Conservation (phyloP, 192 early-diverging fungal genomes). For the Backusella morwellensis region DNA sequence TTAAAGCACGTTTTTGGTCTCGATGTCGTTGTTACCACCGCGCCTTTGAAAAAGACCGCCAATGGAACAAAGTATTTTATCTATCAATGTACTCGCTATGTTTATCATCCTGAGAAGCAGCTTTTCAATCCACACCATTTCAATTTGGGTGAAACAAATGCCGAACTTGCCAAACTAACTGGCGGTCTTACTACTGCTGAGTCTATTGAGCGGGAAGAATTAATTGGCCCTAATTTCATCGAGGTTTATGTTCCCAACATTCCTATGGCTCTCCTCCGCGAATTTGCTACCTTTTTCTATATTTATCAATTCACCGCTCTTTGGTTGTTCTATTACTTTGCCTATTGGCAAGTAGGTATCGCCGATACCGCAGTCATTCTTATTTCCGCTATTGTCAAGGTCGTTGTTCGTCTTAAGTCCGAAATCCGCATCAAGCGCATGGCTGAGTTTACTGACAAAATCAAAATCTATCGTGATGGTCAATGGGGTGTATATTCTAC, state of each 20-base stretch:
- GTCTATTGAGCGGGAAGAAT: conserved; percentile 50
- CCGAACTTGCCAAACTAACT: conserved; percentile 32
- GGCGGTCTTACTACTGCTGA: conserved; percentile 52
- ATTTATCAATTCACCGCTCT: conserved; percentile 55
- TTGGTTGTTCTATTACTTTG: conserved; percentile 53
- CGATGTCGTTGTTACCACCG: conserved; percentile 42
- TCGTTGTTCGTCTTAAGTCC: conserved; percentile 47
- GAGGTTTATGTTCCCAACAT: conserved; percentile 60
- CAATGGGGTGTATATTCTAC: conserved; percentile 50
- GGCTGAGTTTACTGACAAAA: conserved; percentile 53
- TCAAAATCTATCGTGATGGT: conserved; percentile 54
- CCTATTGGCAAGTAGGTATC: conserved; percentile 55
- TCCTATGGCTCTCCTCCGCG: conserved; percentile 50
- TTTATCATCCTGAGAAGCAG: conserved; percentile 52
- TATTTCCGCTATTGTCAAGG: conserved; percentile 49
- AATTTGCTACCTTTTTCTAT: conserved; percentile 57
- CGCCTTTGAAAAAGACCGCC: conserved; percentile 42
- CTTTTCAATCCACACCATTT: conserved; percentile 59
- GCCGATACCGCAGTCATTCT: conserved; percentile 53
- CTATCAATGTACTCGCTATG: conserved; percentile 73
- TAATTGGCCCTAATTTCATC: conserved; percentile 70
- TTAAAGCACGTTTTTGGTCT: conserved; percentile 32
- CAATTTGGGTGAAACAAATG: conserved; percentile 52
- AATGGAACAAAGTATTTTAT: conserved; percentile 60
- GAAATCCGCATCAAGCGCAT: conserved; percentile 57